Evolutionary conservation across 2,329 filamentous ascomycete species (phyloP), one percentile per base, ranked within the genome.

Genomic region (Boeremia exigua): DNA sequence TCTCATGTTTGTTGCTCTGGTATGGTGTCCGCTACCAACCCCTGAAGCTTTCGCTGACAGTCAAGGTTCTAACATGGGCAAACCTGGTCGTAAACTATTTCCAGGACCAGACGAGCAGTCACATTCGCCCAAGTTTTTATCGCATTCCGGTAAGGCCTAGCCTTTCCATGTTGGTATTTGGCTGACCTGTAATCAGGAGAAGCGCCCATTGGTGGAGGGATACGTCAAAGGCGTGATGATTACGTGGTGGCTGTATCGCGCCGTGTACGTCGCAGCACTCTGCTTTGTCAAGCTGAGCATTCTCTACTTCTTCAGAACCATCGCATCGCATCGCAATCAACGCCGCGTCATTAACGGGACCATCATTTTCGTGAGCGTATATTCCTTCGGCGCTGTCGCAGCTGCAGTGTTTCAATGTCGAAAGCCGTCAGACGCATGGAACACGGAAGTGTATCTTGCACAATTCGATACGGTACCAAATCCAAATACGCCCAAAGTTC

Each of bases 21-120:
- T 75, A 59, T 56, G 69, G 49, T 28, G 5, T 17, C 9, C 10
- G 14, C 4, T 8, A 12, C 5, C 6, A 7, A 6, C 4, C 6
- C 14, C 14, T n/a, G 12, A 30, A 32, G 19, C 23, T 1, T 9
- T 6, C 11, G 23, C 40, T 51, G 10, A 12, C 32, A 33, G 8
- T 30, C 15, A 23, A 75, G 73, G 29, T 74, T 9, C 46, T 75
- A 33, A 71, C 72, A 17, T 76, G 73, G 73, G 72, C 66, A 14
- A 73, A 72, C 48, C 67, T 72, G 5, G 66, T 71, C 11, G 61
- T 73, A 14, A 75, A 75, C 50, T 72, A 71, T 49, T 75, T 68
- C 40, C 72, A 75, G 59, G 72, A 75, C 44, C 53, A 66, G 23
- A 59, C 63, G 12, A 74, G 69, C 45, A 60, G 67, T 14, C 61